Evolutionary conservation across 257 asterid genomes (phyloP).

Genomic region (Salvia miltiorrhiza): DNA sequence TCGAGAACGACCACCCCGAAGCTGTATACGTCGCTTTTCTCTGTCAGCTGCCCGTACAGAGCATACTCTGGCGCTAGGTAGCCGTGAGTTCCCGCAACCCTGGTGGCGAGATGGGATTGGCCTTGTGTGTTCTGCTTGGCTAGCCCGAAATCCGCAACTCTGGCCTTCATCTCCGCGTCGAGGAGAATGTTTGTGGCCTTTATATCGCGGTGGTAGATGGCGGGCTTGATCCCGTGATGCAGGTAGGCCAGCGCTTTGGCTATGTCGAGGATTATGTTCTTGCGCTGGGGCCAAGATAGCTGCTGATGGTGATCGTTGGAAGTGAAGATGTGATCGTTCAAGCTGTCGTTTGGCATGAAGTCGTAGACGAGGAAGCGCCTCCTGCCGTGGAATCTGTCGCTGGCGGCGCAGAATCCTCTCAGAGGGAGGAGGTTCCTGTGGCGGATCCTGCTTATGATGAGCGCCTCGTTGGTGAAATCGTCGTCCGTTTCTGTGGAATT

Average conservation of each 20-base stretch:
- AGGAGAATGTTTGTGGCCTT: constrained; percentile 59
- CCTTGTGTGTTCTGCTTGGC: constrained; percentile 57
- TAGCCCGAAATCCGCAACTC: constrained; percentile 57
- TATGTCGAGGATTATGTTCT: constrained; percentile 54
- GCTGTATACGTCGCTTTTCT: constrained; percentile 56
- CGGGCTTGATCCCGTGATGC: constrained; percentile 59
- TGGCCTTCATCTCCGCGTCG: constrained; percentile 47
- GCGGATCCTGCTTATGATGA: constrained; percentile 56
- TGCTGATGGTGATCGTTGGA: neutral
- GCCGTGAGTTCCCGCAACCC: constrained; percentile 68
- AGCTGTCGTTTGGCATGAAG: constrained; percentile 51
- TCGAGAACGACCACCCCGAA: constrained; percentile 53
- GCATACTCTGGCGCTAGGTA: constrained; percentile 65
- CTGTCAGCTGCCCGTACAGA: constrained; percentile 56
- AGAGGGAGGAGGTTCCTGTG: constrained; percentile 57
- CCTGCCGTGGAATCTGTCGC: constrained; percentile 40
- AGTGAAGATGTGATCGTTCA: constrained; percentile 44
- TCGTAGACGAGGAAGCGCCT: constrained; percentile 49
- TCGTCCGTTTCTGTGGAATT: constrained; percentile 46
- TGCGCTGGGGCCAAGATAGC: constrained; percentile 58
- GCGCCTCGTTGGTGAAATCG: constrained; percentile 56
- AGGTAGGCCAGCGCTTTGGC: constrained; percentile 62
- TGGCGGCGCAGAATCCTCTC: constrained; percentile 48
- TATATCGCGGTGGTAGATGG: constrained; percentile 52
- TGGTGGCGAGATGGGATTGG: constrained; percentile 54